phyloP scores from a whole-genome alignment of 2,329 filamentous ascomycete species.

The Aspergillus hiratsukae region DNA sequence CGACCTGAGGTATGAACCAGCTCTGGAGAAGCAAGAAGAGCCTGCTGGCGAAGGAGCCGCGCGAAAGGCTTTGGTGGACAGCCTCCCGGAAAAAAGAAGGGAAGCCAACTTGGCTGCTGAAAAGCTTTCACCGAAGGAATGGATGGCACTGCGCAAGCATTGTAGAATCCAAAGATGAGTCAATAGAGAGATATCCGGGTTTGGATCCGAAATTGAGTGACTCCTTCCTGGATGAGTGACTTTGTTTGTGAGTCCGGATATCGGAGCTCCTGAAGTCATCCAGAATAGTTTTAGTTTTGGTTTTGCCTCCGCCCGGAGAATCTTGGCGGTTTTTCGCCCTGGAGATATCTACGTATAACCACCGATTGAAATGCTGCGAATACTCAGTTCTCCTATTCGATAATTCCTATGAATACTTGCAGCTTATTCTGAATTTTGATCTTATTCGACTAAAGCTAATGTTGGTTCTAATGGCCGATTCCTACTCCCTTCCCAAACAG shows the following conservation, averaged over 20 bases:
- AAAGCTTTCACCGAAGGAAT: neutral
- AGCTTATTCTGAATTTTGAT: neutral
- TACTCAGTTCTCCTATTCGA: neutral
- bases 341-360: neutral
- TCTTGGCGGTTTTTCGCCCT: neutral
- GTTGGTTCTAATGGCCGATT: neutral
- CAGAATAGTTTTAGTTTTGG: neutral
- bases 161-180: neutral
- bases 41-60: conserved; percentile 8
- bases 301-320: neutral
- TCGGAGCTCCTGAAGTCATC: neutral
- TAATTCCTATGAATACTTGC: neutral
- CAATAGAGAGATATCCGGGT: neutral
- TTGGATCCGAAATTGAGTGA: neutral
- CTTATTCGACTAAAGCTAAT: neutral
- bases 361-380: neutral
- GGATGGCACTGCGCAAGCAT: neutral
- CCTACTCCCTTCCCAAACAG: neutral
- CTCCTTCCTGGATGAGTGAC: neutral
- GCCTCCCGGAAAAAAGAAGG: conserved; percentile 25
- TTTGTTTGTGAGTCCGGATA: neutral
- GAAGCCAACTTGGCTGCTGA: conserved; percentile 35
- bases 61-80: conserved; percentile 25
- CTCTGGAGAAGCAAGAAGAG: conserved; percentile 6
- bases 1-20: neutral